Evolutionary conservation across 768 basidiomycete genomes (phyloP).

Genomic region (Termitomyces sp.): DNA sequence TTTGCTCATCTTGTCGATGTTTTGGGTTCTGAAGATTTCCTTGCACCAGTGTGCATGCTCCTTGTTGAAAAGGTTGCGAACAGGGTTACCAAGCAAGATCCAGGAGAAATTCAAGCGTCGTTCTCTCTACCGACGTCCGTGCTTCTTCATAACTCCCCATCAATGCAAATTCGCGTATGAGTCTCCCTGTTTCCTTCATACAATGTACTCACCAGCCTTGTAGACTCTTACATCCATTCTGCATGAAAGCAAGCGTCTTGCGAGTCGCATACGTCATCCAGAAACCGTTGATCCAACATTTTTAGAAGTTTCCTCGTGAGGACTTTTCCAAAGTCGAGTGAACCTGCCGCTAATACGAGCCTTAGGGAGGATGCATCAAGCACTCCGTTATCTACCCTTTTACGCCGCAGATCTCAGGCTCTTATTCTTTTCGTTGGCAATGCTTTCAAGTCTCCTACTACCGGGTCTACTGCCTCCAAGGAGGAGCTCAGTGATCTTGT

Average conservation of each 20-base stretch:
- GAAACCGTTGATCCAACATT: slow-evolving; percentile 37
- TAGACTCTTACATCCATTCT: slow-evolving; percentile 63
- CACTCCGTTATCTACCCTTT: slow-evolving; percentile 31
- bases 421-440: slow-evolving; percentile 60
- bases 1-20: slow-evolving; percentile 83
- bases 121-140: slow-evolving; percentile 65
- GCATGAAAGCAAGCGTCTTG: slow-evolving; percentile 58
- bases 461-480: slow-evolving; percentile 16
- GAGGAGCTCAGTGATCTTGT: slow-evolving; percentile 37
- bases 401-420: slow-evolving; percentile 60
- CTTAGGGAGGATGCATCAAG: slow-evolving; percentile 57
- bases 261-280: slow-evolving; percentile 33
- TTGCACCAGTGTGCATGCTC: slow-evolving; percentile 79
- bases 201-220: slow-evolving; percentile 1
- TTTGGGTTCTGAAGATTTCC: slow-evolving; percentile 74
- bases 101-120: slow-evolving; percentile 51
- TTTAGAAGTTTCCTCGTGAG: slow-evolving; percentile 54
- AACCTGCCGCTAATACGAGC: neutral
- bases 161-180: slow-evolving; percentile 49
- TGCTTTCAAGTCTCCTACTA: slow-evolving; percentile 34
- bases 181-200: neutral
- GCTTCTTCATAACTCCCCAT: slow-evolving; percentile 46
- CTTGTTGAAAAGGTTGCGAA: slow-evolving; percentile 75
- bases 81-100: slow-evolving; percentile 56
- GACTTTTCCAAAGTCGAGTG: neutral